These are phyloP conservation scores for Euptelea pleiosperma DNA, from an alignment of 164 flowering plant species.

Conservation along the genomic window DNA sequence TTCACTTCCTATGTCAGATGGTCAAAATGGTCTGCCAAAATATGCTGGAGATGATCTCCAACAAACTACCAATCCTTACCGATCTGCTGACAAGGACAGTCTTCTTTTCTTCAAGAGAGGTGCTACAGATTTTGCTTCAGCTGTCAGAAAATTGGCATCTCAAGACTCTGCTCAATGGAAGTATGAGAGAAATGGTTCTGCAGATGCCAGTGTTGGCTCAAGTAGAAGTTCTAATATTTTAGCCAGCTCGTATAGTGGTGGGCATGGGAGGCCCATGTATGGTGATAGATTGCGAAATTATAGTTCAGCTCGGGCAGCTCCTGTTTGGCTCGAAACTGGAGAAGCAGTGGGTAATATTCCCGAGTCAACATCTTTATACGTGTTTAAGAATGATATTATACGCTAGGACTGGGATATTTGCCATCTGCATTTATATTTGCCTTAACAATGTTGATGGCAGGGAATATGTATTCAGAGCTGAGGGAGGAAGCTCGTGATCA, in stretches of 20 bases:
- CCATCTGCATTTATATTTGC: conserved; percentile 26
- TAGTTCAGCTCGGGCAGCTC: conserved; percentile 60
- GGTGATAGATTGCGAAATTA: conserved; percentile 60
- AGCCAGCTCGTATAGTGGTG: conserved; percentile 48
- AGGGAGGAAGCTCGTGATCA: conserved; percentile 96
- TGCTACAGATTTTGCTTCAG: conserved; percentile 83
- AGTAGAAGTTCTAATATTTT: conserved; percentile 68
- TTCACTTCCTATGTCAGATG: conserved; percentile 54
- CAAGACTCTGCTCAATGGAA: conserved; percentile 83
- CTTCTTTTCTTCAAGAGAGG: conserved; percentile 64
- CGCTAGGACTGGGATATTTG: too few relatives aligned
- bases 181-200: conserved; percentile 64
- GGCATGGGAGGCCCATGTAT: conserved; percentile 49
- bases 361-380: conserved; percentile 16
- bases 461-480: conserved; percentile 78
- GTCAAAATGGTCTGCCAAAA: conserved; percentile 46
- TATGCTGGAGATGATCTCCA: conserved; percentile 57
- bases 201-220: conserved; percentile 58
- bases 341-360: conserved; percentile 89
- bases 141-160: conserved; percentile 77
- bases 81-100: conserved; percentile 58
- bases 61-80: conserved; percentile 45
- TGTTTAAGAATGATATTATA: conserved; percentile 11
- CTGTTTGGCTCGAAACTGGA: conserved; percentile 97
- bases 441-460: conserved; percentile 65